Evolutionary conservation across 2,329 filamentous ascomycete species (phyloP).

Genomic region (Aspergillus sp.): DNA sequence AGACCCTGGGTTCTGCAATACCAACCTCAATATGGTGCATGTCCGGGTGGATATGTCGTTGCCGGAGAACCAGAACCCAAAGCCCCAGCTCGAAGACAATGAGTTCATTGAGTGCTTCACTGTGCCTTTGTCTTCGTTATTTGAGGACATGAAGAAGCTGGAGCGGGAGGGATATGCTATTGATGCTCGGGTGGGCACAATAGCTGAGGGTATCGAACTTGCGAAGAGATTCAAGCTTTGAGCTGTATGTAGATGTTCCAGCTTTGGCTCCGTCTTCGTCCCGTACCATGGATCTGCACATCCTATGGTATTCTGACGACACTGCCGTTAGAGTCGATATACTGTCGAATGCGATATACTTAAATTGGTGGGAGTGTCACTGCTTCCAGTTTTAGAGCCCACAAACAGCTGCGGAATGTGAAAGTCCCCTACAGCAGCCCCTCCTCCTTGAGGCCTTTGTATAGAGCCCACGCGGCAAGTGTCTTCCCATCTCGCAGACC

Average conservation of each 20-base stretch:
- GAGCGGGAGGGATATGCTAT: slow-evolving; percentile 74
- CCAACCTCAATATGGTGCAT: slow-evolving; percentile 62
- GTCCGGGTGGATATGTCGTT: slow-evolving; percentile 70
- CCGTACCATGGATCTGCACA: neutral
- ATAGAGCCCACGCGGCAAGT: slow-evolving; percentile 58
- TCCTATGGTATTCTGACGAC: neutral
- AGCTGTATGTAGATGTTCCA: slow-evolving; percentile 39
- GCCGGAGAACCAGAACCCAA: slow-evolving; percentile 68
- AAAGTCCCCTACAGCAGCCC: slow-evolving; percentile 40
- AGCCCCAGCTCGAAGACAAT: slow-evolving; percentile 72
- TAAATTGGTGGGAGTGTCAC: neutral
- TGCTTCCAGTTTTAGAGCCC: neutral
- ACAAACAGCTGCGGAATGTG: neutral
- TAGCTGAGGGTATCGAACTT: slow-evolving; percentile 77
- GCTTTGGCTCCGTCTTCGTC: slow-evolving; percentile 15
- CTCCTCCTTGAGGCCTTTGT: slow-evolving; percentile 54
- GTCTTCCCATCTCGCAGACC: slow-evolving; percentile 59
- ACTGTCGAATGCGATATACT: neutral
- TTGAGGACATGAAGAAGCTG: slow-evolving; percentile 65
- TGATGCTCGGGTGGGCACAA: slow-evolving; percentile 73
- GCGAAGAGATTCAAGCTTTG: slow-evolving; percentile 54
- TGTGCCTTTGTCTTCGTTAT: slow-evolving; percentile 65
- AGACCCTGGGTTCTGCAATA: slow-evolving; percentile 54
- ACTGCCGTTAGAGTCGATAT: neutral
- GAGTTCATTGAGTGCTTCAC: slow-evolving; percentile 82